Evolutionary conservation across 2,329 filamentous ascomycete genomes (phyloP).

Genomic region (Colletotrichum spinosum): DNA sequence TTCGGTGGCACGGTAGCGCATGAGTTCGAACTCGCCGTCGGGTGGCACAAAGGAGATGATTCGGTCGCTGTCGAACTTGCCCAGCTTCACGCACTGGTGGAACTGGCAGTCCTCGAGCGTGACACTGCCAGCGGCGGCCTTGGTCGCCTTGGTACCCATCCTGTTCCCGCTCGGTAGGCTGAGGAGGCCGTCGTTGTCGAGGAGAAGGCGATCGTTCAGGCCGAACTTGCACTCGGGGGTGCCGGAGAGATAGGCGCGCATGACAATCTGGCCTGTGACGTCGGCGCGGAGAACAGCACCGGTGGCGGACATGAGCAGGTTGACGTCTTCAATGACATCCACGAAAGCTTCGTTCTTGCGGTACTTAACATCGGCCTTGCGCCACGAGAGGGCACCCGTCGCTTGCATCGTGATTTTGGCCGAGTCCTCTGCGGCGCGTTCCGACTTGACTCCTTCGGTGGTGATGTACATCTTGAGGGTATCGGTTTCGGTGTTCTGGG

Average conservation of each 20-base stretch:
- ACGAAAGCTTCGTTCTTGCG: conserved; percentile 99
- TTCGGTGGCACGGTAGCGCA: conserved; percentile 97
- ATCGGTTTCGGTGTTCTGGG: conserved; percentile 98
- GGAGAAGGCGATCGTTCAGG: conserved; percentile 91
- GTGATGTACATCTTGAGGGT: conserved; percentile 99
- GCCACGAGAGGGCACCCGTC: conserved; percentile 95
- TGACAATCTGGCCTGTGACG: conserved; percentile 96
- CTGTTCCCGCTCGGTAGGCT: conserved; percentile 79
- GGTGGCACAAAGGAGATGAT: conserved; percentile 98
- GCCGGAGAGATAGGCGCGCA: conserved; percentile 96
- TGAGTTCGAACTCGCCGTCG: conserved; percentile 97
- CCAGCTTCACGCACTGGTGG: conserved; percentile 97
- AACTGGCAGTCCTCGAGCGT: conserved; percentile 98
- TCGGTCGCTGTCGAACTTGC: conserved; percentile 94
- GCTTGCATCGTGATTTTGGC: conserved; percentile 99
- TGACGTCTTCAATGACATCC: conserved; percentile 99
- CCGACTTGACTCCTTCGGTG: conserved; percentile 97
- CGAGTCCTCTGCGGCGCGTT: conserved; percentile 87
- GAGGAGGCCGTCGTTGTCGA: conserved; percentile 80
- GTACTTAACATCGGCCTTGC: conserved; percentile 97
- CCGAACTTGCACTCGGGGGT: conserved; percentile 99
- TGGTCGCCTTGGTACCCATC: conserved; percentile 87
- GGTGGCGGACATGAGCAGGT: conserved; percentile 98
- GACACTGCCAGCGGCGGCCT: conserved; percentile 94
- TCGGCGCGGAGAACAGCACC: conserved; percentile 95